A percentile compares a stretch with the other conserved stretches of the same genome.
Evolutionary conservation across 2,329 filamentous ascomycete genomes (phyloP).

Genomic region (Ascochyta pisi): DNA sequence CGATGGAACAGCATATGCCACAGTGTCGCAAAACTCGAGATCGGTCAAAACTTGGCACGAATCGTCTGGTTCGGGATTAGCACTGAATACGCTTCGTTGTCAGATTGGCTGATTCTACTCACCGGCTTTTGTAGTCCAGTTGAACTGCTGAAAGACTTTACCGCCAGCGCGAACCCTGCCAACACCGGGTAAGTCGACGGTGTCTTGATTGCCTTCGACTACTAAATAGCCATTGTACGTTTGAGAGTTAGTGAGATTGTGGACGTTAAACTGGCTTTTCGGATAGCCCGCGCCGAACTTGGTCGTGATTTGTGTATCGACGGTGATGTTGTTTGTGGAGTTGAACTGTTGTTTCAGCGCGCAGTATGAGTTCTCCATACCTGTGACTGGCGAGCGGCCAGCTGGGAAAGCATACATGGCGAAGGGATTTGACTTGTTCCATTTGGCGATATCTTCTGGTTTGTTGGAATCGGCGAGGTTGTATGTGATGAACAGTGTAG

Average conservation of each 20-base stretch:
- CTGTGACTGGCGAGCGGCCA: conserved; percentile 64
- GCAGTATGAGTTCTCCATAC: conserved; percentile 81
- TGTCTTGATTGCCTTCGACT: conserved; percentile 62
- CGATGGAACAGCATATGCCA: conserved; percentile 89
- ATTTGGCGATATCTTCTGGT: conserved; percentile 59
- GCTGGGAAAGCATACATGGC: conserved; percentile 77
- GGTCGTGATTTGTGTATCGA: conserved; percentile 72
- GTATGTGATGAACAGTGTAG: conserved; percentile 79
- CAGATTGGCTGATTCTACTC: conserved; percentile 40
- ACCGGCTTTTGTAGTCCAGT: conserved; percentile 82
- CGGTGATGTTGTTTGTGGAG: conserved; percentile 64
- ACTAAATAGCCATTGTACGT: conserved; percentile 78
- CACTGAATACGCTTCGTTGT: not conserved
- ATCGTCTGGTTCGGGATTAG: conserved; percentile 59
- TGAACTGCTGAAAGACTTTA: conserved; percentile 72
- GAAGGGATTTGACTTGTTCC: conserved; percentile 66
- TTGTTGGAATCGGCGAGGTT: conserved; percentile 67
- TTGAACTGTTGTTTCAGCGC: conserved; percentile 73
- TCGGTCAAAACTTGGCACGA: conserved; percentile 89
- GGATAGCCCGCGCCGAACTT: conserved; percentile 66
- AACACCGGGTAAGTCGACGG: conserved; percentile 50
- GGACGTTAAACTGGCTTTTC: conserved; percentile 88
- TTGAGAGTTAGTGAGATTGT: conserved; percentile 73
- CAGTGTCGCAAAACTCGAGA: conserved; percentile 85
- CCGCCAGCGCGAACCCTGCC: conserved; percentile 73